phyloP scores from a whole-genome alignment of 1,284 basidiomycete species.

The Apiotrichum gracile region DNA sequence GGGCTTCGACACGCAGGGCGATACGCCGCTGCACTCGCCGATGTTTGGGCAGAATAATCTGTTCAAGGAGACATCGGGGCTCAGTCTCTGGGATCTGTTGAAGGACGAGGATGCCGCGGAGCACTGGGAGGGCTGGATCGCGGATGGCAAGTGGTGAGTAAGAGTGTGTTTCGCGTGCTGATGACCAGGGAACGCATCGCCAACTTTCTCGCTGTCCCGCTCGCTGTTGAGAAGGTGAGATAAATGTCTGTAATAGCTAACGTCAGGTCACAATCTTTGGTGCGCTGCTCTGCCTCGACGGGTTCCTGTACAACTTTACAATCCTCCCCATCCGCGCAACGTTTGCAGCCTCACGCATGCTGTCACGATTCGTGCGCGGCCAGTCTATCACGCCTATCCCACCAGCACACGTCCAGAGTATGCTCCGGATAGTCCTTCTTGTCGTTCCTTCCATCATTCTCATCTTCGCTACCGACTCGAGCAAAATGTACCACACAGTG shows the following conservation, averaged over 20 bases:
- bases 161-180: neutral
- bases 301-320: slow-evolving; percentile 96
- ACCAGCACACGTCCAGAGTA: slow-evolving; percentile 42
- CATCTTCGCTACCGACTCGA: slow-evolving; percentile 81
- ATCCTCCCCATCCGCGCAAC: slow-evolving; percentile 86
- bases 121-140: slow-evolving; percentile 44
- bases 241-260: neutral
- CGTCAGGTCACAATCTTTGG: slow-evolving; percentile 83
- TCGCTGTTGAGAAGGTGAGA: slow-evolving; percentile 85
- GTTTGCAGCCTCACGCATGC: slow-evolving; percentile 60
- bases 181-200: slow-evolving; percentile 78
- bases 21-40: neutral
- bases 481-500: slow-evolving; percentile 97
- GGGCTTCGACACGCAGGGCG: neutral
- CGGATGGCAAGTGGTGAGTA: slow-evolving; percentile 45
- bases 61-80: neutral
- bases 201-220: slow-evolving; percentile 89
- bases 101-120: slow-evolving; percentile 43
- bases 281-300: slow-evolving; percentile 88
- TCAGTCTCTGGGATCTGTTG: slow-evolving; percentile 24
- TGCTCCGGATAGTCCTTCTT: slow-evolving; percentile 74
- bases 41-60: too few relatives aligned
- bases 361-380: slow-evolving; percentile 29
- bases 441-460: slow-evolving; percentile 69
- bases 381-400: slow-evolving; percentile 26